phyloP scores from a whole-genome alignment of 345 rosid genomes.

The Populus deltoides region DNA sequence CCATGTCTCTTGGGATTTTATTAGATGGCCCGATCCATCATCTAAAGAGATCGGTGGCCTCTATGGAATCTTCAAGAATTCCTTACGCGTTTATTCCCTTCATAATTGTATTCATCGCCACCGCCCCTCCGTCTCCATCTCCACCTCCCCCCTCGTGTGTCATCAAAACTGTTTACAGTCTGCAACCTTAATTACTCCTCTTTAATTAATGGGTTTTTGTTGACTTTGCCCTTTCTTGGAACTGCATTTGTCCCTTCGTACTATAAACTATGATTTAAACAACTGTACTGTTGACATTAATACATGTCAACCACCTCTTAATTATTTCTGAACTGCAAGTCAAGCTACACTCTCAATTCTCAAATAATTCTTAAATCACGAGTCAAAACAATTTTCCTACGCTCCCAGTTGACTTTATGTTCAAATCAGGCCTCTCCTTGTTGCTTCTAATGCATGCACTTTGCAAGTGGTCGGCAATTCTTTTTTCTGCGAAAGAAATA shows the following conservation, averaged over 20 bases:
- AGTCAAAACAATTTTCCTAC: neutral
- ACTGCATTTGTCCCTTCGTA: no score
- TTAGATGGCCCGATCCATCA: slow-evolving; percentile 32
- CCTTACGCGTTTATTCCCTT: no score
- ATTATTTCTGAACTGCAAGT: neutral
- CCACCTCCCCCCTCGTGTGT: no score
- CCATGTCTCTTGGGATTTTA: slow-evolving; percentile 81
- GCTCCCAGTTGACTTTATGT: neutral
- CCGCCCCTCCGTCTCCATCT: no score
- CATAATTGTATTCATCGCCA: no score
- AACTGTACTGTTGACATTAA: slow-evolving; percentile 2
- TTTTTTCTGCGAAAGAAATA: neutral
- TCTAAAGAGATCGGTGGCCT: neutral
- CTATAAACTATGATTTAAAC: neutral
- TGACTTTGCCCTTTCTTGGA: no score
- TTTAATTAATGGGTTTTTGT: neutral
- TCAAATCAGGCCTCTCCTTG: neutral
- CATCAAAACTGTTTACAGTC: no score
- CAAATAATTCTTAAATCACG: no score
- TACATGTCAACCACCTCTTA: neutral
- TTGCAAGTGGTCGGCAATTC: slow-evolving; percentile 17
- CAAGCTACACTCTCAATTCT: neutral
- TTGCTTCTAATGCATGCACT: slow-evolving; percentile 12
- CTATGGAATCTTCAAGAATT: no score
- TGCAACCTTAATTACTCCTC: no score